Evolutionary conservation across 179 eudicot species (phyloP).

Genomic region (Amaranthus tricolor): DNA sequence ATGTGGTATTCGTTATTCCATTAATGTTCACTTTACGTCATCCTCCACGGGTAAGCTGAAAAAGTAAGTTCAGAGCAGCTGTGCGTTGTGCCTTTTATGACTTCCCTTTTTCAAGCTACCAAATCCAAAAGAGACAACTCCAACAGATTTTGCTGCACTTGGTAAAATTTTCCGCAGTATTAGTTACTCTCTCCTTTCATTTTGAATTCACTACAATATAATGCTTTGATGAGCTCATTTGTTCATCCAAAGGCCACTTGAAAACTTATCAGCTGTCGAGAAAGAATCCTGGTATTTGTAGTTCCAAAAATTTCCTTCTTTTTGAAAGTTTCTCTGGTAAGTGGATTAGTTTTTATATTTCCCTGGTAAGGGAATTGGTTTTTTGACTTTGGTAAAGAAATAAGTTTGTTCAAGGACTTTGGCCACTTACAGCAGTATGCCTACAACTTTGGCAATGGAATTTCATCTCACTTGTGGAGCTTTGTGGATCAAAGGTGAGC

Average conservation of each 20-base stretch:
- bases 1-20: constrained; percentile 27
- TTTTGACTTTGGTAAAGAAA: constrained; percentile 90
- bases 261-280: constrained; percentile 67
- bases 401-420: constrained; percentile 55
- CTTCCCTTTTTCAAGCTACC: constrained; percentile 44
- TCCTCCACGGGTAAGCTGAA: constrained; percentile 42
- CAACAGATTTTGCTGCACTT: constrained; percentile 42
- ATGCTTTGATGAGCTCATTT: constrained; percentile 59
- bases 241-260: constrained; percentile 63
- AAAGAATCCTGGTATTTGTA: constrained; percentile 80
- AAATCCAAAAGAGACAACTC: constrained; percentile 51
- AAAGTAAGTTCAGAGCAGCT: constrained; percentile 47
- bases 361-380: constrained; percentile 92
- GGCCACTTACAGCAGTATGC: constrained; percentile 55
- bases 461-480: constrained; percentile 73
- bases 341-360: constrained; percentile 58
- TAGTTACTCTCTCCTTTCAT: constrained; percentile 56
- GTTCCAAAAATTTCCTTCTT: constrained; percentile 35
- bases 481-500: constrained; percentile 86
- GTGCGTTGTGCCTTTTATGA: constrained; percentile 37
- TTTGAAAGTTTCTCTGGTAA: constrained; percentile 75
- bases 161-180: constrained; percentile 70
- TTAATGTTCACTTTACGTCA: constrained; percentile 29
- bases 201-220: constrained; percentile 40
- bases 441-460: constrained; percentile 74